phyloP scores from a whole-genome alignment of 192 early-diverging fungal species.

The Nowakowskiella sp. region DNA sequence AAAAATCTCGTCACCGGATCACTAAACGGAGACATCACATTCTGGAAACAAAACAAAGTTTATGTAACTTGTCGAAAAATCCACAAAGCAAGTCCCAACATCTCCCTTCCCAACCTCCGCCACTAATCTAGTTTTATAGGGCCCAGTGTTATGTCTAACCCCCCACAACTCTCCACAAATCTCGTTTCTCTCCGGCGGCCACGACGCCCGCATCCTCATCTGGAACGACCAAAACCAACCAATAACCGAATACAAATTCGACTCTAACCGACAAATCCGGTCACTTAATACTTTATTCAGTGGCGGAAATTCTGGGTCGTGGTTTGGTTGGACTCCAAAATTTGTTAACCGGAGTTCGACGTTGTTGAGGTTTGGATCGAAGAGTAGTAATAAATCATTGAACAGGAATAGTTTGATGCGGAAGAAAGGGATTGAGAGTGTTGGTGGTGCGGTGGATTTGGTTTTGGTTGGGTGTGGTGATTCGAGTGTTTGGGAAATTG shows the following conservation, averaged over 20 bases:
- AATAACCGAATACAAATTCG: constrained; percentile 3
- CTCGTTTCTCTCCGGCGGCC: constrained; percentile 19
- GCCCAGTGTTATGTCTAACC: constrained; percentile 10
- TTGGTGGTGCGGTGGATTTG: neutral
- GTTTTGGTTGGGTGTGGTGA: constrained; percentile 16
- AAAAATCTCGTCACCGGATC: constrained; percentile 11
- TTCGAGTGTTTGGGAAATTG: constrained; percentile 13
- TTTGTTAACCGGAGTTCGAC: constrained; percentile 13
- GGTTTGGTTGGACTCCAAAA: constrained; percentile 21
- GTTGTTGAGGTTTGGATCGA: constrained; percentile 12
- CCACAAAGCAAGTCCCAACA: constrained; percentile 13
- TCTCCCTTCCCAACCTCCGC: neutral
- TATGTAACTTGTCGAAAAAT: constrained; percentile 2
- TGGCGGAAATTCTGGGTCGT: constrained; percentile 9
- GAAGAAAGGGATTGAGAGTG: neutral
- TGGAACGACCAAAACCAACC: constrained; percentile 18
- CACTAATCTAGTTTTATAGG: constrained; percentile 1
- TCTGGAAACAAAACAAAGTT: constrained; percentile 13
- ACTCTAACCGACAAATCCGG: constrained; percentile 2
- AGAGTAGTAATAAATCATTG: neutral
- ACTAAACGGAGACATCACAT: constrained; percentile 13
- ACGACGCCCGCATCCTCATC: constrained; percentile 14
- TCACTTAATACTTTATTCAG: constrained; percentile 16
- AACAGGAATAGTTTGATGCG: neutral
- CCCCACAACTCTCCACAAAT: constrained; percentile 1